Base-by-base conservation (phyloP, 1,139 yeast genomes). In the Kurtzmaniella quercitrusa region DNA sequence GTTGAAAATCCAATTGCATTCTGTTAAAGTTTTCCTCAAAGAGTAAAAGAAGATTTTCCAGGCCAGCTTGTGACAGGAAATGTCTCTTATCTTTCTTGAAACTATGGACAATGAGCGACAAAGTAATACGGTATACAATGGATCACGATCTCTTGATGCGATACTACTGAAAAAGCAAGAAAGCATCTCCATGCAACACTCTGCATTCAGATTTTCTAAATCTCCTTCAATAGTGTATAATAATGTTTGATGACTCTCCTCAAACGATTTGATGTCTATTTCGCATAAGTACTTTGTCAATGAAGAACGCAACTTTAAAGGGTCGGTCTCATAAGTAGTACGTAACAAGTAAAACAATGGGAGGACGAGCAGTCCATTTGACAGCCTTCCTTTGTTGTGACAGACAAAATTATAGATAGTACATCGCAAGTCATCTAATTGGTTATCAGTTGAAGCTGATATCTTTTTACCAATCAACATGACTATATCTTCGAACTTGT, bases 1-100 rank as follows among this genome's bases (percentile, higher is more conserved):
- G n/a, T 77, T 70, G 44, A 87, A 71, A 1, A 77, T 52, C 85
- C 88, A 81, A 0, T 77, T 54, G 50, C 75, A 74, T 3, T 75
- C 75, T 8, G 75, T 62, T 19, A 84, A 62, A 14, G 73, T 52
- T 1, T 55, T 44, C 43, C 70, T 75, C n/a, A 80, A 43, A 9
- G 56, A 44, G 1, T 40, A 37, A 44, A 65, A 48, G 10, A 60
- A 41, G 1, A 37, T 24, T 2, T 25, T 27, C 1, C 41, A 41
- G 2, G 46, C 38, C 9, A 19, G 48, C 52, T n/a, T 43, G 41
- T 37, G 41, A 38, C 1, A 46, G 29, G 12, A 42, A 43, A 17
- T 48, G 40, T 14, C 11, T 3, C 21, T 21, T 12, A 19, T 19
- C 5, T 36, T 36, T n/a, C 17, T 14, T 7, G 18, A 19, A 7